Evolutionary conservation across 2,329 filamentous ascomycete species (phyloP), one percentile per base, ranked within the genome.

Genomic region (Laburnicola sp.): DNA sequence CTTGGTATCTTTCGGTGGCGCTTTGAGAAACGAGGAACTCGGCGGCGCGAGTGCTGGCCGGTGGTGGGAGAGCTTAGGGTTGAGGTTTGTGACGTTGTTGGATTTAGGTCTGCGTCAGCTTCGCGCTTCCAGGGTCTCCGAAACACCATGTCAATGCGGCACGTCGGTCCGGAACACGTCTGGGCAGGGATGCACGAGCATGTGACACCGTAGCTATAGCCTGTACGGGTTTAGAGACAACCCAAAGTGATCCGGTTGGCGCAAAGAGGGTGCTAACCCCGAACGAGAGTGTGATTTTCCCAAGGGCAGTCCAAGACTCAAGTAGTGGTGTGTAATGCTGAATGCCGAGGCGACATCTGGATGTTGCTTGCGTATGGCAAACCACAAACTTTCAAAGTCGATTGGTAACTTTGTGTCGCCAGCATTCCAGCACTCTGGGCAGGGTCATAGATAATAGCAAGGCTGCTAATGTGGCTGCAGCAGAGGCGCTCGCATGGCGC

Each of bases 121-220:
- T 45, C 58, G 59, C 58, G 58, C 57, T 60, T 61, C 53, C 37
- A 46, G 58, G 51, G 31, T 53, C 27, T 52, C 25, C 56, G 60
- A 60, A 51, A 64, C 60, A 45, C 48, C 55, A 46, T 57, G 50
- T 59, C 54, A 44, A 45, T 52, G 63, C 50, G 53, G 43, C 34
- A 34, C 43, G 25, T 45, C 43, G 50, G 22, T 21, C 35, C 21
- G 43, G 31, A 44, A 32, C 23, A 23, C 43, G 47, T 40, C 35
- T 30, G 28, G 36, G 40, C 25, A 16, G 48, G 45, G 28, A 39
- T 45, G 56, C 50, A 50, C 49, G 56, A 42, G 16, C 32, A 50
- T 51, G 55, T 11, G 22, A 25, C 11, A 41, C 28, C 10, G 31
- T 45, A 48, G 16, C 36, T 51, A 50, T 50, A 45, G 46, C 43